phyloP scores from a whole-genome alignment of 2,329 filamentous ascomycete species.

The Phyllosticta citribraziliensis region DNA sequence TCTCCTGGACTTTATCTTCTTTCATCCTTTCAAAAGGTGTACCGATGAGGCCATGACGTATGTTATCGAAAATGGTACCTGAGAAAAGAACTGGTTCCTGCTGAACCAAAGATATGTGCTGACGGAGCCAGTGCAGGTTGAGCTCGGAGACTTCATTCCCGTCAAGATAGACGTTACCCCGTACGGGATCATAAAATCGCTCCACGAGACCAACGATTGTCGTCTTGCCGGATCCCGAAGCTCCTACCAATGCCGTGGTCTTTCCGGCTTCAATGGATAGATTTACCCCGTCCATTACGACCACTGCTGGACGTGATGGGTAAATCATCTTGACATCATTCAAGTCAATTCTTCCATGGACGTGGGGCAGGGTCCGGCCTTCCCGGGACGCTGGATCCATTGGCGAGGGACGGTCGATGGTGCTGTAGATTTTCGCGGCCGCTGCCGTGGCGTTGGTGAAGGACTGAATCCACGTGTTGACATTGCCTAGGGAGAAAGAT shows the following conservation, averaged over 20 bases:
- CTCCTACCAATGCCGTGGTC: constrained; percentile 79
- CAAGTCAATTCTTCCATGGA: constrained; percentile 68
- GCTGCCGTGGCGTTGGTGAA: constrained; percentile 36
- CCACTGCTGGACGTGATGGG: constrained; percentile 77
- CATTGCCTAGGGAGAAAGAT: constrained; percentile 67
- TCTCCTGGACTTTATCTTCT: constrained; percentile 54
- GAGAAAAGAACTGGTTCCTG: constrained; percentile 84
- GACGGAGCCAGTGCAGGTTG: constrained; percentile 78
- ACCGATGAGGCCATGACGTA: constrained; percentile 76
- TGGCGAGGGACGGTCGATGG: constrained; percentile 80
- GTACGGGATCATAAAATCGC: constrained; percentile 80
- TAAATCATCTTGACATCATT: constrained; percentile 81
- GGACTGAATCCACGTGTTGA: constrained; percentile 12
- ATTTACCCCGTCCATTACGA: constrained; percentile 73
- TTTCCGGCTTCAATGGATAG: constrained; percentile 75
- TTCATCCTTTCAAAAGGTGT: constrained; percentile 58
- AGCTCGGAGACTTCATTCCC: constrained; percentile 66
- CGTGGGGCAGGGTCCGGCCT: constrained; percentile 58
- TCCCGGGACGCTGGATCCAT: constrained; percentile 60
- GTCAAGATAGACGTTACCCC: constrained; percentile 68
- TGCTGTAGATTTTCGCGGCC: constrained; percentile 84
- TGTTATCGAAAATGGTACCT: constrained; percentile 77
- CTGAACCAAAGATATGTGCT: constrained; percentile 78
- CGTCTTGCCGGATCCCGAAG: constrained; percentile 83
- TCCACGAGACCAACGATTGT: constrained; percentile 86